These are phyloP conservation scores for Ceratocystis eucalypticola DNA, from an alignment of 2,329 filamentous ascomycete species.

Conservation along the genomic window DNA sequence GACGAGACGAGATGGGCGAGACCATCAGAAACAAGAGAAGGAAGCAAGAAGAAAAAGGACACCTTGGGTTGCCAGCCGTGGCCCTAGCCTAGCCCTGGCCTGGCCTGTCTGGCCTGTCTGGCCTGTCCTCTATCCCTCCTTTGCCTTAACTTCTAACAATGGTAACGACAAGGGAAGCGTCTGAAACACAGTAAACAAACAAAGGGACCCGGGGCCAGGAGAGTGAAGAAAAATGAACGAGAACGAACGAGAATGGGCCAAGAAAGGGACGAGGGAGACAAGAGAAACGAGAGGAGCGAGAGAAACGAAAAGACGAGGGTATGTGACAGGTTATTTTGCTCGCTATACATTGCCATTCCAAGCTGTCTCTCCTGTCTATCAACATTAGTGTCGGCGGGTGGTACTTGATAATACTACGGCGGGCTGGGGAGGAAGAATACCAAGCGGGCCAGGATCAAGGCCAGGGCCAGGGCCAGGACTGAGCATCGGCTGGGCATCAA, in stretches of 20 bases:
- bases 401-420: slow-evolving; percentile 2
- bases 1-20: not conserved
- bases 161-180: slow-evolving; percentile 4
- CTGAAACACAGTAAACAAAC: slow-evolving; percentile 7
- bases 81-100: not conserved
- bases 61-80: no score
- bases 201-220: not conserved
- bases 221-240: not conserved
- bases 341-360: slow-evolving; percentile 5
- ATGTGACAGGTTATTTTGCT: slow-evolving; percentile 6
- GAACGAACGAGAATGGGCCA: not conserved
- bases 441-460: not conserved
- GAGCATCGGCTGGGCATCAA: not conserved
- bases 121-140: not conserved
- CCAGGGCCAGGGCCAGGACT: not conserved
- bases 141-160: not conserved
- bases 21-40: not conserved
- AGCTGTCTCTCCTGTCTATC: slow-evolving; percentile 5
- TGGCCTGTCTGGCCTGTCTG: not conserved
- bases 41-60: not conserved
- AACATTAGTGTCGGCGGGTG: not conserved
- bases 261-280: not conserved
- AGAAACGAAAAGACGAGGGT: not conserved
- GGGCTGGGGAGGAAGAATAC: not conserved
- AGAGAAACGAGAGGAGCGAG: not conserved